Evolutionary conservation across 1,139 yeast species (phyloP), one percentile per base, ranked within the genome.

Genomic region (Kodamaea anthophila): DNA sequence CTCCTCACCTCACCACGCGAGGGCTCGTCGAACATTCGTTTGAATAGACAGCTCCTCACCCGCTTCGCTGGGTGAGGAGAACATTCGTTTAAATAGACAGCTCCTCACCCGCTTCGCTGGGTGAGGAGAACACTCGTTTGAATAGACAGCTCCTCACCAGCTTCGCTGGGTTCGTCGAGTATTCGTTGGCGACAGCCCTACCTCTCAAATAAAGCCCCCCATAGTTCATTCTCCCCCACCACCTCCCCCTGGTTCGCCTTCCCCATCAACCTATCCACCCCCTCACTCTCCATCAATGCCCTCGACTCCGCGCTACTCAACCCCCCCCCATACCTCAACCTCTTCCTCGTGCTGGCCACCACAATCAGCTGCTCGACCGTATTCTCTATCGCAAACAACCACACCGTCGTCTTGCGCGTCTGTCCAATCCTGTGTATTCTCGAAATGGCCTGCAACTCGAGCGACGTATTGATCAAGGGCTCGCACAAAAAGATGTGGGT

Each of bases 401-500:
- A 88, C 2, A 91, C 94, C 2, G 78, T 81, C 0, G 97, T 91
- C 11, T 72, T 74, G 23, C 66, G 62, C 3, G 68, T 72, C 51
- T 91, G 98, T 0, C 98, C 98, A 47, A 91, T 88, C 38, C 98
- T 62, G 49, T 88, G 96, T 26, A 91, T 78, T 41, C 98, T 70
- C 25, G 94, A 84, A 33, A 88, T 81, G 0, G 97, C 96, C 48
- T 91, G 98, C 13, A 83, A 53, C 46, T 91, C 97, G 30, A 87
- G 64, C 1, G 94, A 81, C 0, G 87, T 76, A 46, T 86, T 87
- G n/a, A 88, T 80, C 38, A 91, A 65, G 1, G 97, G 97, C 51
- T 91, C 98, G 53, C 95, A 80, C 8, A 87, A 53, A 41, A 85
- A 81, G 0, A 91, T 88, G 52, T 91, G 96, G 1, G 85, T 79